A percentile compares a stretch with the other conserved stretches of the same genome.
These are phyloP conservation scores for Neonothopanus nambi DNA, from an alignment of 1,284 basidiomycete species.

Conservation along the genomic window DNA sequence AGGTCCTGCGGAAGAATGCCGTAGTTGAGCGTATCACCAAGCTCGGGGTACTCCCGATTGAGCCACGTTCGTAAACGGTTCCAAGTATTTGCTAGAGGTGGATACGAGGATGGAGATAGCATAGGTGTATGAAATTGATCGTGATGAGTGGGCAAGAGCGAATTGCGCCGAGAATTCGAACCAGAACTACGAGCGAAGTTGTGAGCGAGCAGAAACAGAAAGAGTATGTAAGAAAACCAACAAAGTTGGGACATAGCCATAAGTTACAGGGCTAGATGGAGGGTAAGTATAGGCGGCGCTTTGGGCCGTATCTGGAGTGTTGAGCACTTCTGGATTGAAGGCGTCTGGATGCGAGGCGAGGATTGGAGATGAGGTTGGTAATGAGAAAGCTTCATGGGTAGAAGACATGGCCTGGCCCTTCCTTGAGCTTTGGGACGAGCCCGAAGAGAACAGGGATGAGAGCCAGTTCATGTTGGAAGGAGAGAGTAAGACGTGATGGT, in stretches of 20 bases:
- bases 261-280: conserved; percentile 55
- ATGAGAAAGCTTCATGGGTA: conserved; percentile 78
- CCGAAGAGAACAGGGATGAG: conserved; percentile 56
- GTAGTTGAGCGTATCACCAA: conserved; percentile 89
- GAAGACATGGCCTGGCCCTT: conserved; percentile 65
- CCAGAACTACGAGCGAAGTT: conserved; percentile 28
- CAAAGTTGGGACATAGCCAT: conserved; percentile 62
- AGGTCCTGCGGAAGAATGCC: conserved; percentile 78
- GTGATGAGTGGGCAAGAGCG: conserved; percentile 69
- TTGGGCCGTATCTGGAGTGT: conserved; percentile 47
- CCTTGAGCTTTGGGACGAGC: conserved; percentile 44
- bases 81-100: conserved; percentile 79
- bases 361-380: conserved; percentile 69
- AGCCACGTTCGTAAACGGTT: conserved; percentile 77
- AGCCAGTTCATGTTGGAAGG: conserved; percentile 65
- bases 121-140: conserved; percentile 46
- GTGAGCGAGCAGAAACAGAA: conserved; percentile 11
- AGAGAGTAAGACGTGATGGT: neutral
- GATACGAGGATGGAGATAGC: conserved; percentile 53
- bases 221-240: conserved; percentile 34
- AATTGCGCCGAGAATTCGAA: conserved; percentile 48
- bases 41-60: conserved; percentile 81
- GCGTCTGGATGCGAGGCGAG: conserved; percentile 54
- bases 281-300: conserved; percentile 70
- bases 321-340: conserved; percentile 54